phyloP scores from a whole-genome alignment of 345 rosid species.

The Ceriops decandra region DNA sequence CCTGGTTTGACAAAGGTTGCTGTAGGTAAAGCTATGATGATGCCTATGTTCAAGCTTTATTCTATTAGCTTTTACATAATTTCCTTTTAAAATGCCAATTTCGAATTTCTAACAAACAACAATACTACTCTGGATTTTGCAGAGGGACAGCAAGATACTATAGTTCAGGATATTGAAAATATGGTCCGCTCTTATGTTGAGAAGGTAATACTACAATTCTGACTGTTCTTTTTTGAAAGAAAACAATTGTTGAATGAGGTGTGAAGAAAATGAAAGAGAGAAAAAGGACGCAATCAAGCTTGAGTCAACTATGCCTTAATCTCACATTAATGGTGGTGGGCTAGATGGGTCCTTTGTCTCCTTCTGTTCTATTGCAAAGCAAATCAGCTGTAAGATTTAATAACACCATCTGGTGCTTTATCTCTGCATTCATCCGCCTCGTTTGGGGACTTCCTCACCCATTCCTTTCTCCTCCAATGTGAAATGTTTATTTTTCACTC shows the following conservation, averaged over 20 bases:
- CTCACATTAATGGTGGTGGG: too few species aligned
- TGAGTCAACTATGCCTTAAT: too few species aligned
- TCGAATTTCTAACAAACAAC: constrained; percentile 3
- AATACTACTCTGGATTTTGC: constrained; percentile 32
- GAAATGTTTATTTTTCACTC: too few species aligned
- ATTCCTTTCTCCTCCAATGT: too few species aligned
- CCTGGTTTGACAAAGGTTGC: constrained; percentile 99
- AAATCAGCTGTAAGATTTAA: too few species aligned
- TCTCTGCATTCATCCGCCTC: too few species aligned
- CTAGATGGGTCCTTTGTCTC: too few species aligned
- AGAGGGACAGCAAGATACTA: constrained; percentile 91
- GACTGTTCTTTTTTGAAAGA: constrained; percentile 6
- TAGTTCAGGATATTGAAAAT: constrained; percentile 90
- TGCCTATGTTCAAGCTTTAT: constrained; percentile 6
- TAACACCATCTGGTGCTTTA: too few species aligned
- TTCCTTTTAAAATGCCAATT: background rate
- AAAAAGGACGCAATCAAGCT: too few species aligned
- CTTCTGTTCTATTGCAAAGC: too few species aligned
- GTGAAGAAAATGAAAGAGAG: too few species aligned
- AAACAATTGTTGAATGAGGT: background rate
- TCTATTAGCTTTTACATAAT: background rate
- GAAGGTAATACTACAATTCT: constrained; percentile 56
- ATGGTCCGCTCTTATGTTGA: constrained; percentile 99
- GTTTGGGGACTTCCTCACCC: too few species aligned
- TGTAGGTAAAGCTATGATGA: constrained; percentile 60